phyloP scores from a whole-genome alignment of 352 stramenopile genomes.

The Globisporangium iwayamae region DNA sequence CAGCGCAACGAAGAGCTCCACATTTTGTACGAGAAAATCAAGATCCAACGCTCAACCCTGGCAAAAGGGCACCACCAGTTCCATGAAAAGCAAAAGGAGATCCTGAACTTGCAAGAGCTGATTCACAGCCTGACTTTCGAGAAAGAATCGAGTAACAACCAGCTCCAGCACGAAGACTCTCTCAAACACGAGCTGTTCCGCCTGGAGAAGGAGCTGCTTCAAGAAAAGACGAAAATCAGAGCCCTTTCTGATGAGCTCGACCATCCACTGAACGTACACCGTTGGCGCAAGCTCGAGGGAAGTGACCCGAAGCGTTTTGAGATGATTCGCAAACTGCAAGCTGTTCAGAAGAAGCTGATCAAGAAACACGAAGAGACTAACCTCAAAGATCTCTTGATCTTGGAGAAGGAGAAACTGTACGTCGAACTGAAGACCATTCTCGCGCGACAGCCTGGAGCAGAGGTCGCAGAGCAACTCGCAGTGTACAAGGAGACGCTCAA shows the following conservation, averaged over 20 bases:
- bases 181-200: conserved; percentile 59
- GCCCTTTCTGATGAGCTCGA: conserved; percentile 88
- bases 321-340: conserved; percentile 86
- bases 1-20: conserved; percentile 83
- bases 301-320: conserved; percentile 88
- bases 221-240: conserved; percentile 86
- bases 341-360: conserved; percentile 82
- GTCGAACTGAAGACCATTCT: conserved; percentile 90
- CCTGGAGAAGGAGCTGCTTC: conserved; percentile 71
- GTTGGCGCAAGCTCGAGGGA: conserved; percentile 88
- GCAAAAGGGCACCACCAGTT: conserved; percentile 76
- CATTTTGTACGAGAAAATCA: conserved; percentile 90
- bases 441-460: conserved; percentile 78
- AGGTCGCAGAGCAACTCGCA: conserved; percentile 84
- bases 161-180: conserved; percentile 50
- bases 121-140: conserved; percentile 59
- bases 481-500: conserved; percentile 89
- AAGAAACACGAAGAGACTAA: conserved; percentile 72
- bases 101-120: conserved; percentile 45
- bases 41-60: conserved; percentile 87
- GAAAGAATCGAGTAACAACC: conserved; percentile 60
- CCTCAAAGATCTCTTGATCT: conserved; percentile 66
- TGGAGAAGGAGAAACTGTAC: conserved; percentile 91
- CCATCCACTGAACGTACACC: conserved; percentile 90
- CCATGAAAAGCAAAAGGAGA: conserved; percentile 61